Base-by-base conservation (phyloP, 192 early-diverging fungal species). In the Diversispora epigaea region DNA sequence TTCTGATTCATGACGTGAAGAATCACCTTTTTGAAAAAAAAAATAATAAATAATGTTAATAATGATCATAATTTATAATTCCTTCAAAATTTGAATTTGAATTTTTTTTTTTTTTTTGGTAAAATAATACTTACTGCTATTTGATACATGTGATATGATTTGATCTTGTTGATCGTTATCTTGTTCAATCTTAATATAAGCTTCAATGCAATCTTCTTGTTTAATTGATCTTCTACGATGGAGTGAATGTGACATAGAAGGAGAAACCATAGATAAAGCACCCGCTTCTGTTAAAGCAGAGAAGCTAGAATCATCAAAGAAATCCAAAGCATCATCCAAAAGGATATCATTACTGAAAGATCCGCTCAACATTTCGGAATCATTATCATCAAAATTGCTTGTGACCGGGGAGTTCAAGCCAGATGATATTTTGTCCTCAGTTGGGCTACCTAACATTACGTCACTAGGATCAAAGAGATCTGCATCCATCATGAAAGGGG, bases 381-480 rank as follows among this genome's bases (percentile, higher is more conserved):
- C 58, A 14, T 14, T 73, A 10, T 54, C 71, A 10, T 58, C 71
- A 62, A 62, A 47, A 73, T 43, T 60, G 22, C 57, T 62, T 32
- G 60, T 43, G 15, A 73, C 71, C 46, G 71, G 71, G 21, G 71
- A 73, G 39, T 63, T 58, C 47, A 73, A 73, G 62, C 57, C 41
- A 45, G 41, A 17, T 9, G 71, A 60, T 4, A 72, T 32, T 46
- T 63, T 63, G 12, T 58, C 58, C 43, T 73, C 57, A 11, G 55
- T 73, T 7, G 71, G 71, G 21, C 71, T 73, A 40, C 25, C 12
- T 61, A 73, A 25, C 71, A 73, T 73, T 25, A 73, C 71, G 46
- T 73, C 71, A 45, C 40, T 41, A 32, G 56, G 5, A 5, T 47
- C 57, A 47, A 73, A 73, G 14, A 73, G 60, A 61, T 40, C 10